phyloP scores from a whole-genome alignment of 148 eudicot genomes.

The Dysphania ambrosioides region DNA sequence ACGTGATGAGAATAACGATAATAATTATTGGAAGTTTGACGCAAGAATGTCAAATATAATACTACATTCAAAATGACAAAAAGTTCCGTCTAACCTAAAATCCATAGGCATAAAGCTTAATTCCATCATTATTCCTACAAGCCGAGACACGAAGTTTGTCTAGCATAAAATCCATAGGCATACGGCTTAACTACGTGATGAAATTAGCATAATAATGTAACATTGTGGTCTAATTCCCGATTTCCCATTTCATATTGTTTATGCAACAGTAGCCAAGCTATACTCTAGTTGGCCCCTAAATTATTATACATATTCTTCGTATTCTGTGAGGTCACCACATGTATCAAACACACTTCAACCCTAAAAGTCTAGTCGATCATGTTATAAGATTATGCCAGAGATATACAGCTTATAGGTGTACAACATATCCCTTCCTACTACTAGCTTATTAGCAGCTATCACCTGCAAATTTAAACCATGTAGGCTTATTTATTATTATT shows the following conservation, averaged over 20 bases:
- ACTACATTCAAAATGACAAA: neutral
- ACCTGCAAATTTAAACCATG: too few relatives aligned
- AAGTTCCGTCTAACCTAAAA: neutral
- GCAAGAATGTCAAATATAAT: neutral
- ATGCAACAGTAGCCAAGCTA: neutral
- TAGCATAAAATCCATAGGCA: too few relatives aligned
- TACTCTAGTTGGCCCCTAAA: neutral
- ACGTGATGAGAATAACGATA: slow-evolving; percentile 1
- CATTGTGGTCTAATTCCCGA: too few relatives aligned
- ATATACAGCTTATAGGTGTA: neutral
- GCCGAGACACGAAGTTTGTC: neutral
- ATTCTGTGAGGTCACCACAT: neutral
- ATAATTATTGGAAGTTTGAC: slow-evolving; percentile 6
- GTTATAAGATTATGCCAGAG: neutral
- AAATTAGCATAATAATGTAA: neutral
- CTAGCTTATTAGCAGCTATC: too few relatives aligned
- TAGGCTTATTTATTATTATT: too few relatives aligned
- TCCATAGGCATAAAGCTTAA: neutral
- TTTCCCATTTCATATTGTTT: neutral
- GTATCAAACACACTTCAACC: too few relatives aligned
- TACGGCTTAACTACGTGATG: too few relatives aligned
- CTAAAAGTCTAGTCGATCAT: too few relatives aligned
- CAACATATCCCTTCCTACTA: neutral
- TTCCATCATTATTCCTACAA: slow-evolving; percentile 11
- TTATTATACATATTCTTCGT: too few relatives aligned